Conservation (phyloP, 257 asterid species). For the Ilex asprella region DNA sequence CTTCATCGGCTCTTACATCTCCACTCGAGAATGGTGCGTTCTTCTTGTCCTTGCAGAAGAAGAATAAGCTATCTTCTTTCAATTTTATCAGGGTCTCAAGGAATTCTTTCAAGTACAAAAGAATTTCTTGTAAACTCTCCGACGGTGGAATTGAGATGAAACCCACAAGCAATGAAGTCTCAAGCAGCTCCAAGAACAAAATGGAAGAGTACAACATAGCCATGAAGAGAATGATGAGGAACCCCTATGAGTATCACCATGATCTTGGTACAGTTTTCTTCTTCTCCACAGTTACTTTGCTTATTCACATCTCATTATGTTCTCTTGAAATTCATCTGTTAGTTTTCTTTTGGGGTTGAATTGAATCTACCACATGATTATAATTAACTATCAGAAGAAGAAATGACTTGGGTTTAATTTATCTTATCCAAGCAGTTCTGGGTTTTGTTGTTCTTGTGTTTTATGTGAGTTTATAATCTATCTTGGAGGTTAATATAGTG, state of each 20-base stretch:
- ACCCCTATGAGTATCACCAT: conserved; percentile 88
- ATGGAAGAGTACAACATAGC: conserved; percentile 73
- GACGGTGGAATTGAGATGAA: conserved; percentile 30
- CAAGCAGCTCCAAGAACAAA: conserved; percentile 29
- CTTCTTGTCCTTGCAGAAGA: conserved; percentile 19
- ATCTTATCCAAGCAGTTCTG: background rate
- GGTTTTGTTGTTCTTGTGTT: background rate
- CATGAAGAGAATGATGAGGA: conserved; percentile 90
- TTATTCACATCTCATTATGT: background rate
- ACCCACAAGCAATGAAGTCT: conserved; percentile 12
- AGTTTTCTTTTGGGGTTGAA: background rate
- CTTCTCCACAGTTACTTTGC: background rate
- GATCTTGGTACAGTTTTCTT: conserved; percentile 55
- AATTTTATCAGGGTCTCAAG: conserved; percentile 13
- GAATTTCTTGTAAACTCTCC: conserved; percentile 37
- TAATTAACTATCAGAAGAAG: background rate
- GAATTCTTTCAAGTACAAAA: conserved; percentile 17
- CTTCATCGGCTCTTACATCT: conserved; percentile 18
- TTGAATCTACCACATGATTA: background rate
- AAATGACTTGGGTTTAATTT: background rate
- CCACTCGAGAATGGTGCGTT: conserved; percentile 15
- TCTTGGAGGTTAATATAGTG: too few relatives aligned
- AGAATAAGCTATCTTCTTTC: background rate
- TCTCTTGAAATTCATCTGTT: background rate
- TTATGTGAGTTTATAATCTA: too few relatives aligned